These are phyloP conservation scores for Trichosporon sp. DNA, from an alignment of 1,284 basidiomycete genomes.

Conservation along the genomic window DNA sequence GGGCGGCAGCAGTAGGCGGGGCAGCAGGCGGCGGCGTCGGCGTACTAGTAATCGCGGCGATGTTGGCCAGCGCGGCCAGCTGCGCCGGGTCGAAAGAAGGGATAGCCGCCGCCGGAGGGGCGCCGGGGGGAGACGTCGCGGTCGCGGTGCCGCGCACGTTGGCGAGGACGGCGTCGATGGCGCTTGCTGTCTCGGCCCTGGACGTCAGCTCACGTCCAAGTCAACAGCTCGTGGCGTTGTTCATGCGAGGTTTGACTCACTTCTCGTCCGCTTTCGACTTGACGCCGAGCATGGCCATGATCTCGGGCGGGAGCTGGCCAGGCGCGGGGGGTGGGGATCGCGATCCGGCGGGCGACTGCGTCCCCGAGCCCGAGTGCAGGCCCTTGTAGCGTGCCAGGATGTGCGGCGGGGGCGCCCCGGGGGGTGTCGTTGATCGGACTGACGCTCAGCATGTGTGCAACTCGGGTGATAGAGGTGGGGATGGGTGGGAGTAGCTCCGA, in stretches of 20 bases:
- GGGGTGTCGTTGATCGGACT: slow-evolving; percentile 33
- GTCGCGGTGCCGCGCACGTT: slow-evolving; percentile 23
- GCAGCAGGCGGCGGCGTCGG: not conserved
- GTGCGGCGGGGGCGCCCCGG: slow-evolving; percentile 31
- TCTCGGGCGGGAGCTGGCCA: slow-evolving; percentile 45
- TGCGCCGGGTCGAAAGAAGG: slow-evolving; percentile 36
- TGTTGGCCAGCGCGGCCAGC: slow-evolving; percentile 41
- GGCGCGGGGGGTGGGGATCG: slow-evolving; percentile 14
- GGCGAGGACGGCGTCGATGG: slow-evolving; percentile 33
- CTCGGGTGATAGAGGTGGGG: not conserved
- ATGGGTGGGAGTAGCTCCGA: not conserved
- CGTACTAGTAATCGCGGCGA: slow-evolving; percentile 20
- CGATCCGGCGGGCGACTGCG: not conserved
- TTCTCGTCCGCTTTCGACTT: slow-evolving; percentile 29
- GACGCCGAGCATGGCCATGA: slow-evolving; percentile 50
- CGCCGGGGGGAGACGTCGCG: not conserved
- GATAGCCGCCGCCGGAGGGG: not conserved
- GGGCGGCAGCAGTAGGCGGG: not conserved
- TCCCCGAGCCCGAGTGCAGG: not conserved
- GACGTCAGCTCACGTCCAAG: not conserved
- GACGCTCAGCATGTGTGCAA: slow-evolving; percentile 29
- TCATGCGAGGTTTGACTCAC: slow-evolving; percentile 20
- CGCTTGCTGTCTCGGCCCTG: slow-evolving; percentile 24
- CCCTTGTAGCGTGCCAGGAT: slow-evolving; percentile 26
- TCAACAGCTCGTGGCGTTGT: too few relatives aligned